Base-by-base conservation (phyloP, 345 rosid genomes). In the Eucalyptus guilfoylei region DNA sequence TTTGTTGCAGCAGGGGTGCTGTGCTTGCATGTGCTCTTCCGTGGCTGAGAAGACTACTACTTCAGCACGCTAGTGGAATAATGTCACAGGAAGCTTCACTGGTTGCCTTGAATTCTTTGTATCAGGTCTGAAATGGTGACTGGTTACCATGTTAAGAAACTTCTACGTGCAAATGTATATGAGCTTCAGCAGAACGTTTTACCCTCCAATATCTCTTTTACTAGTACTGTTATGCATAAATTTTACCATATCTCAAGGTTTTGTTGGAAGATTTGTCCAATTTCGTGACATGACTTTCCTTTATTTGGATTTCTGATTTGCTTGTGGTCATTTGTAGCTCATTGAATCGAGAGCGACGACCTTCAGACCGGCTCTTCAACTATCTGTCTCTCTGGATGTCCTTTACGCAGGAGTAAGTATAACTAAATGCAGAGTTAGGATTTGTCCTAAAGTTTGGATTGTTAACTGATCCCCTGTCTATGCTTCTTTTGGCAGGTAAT, bases 61-160 rank as follows among this genome's bases (percentile, higher is more conserved):
- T 96, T 90, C 96, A 95, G 89, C 99, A 98, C 91, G 95, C 99
- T 49, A 96, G 95, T 89, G 95, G 95, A 88, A 94, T 98, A 88
- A 93, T 95, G 96, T 95, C 99, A 37, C 99, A 97, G 91, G 98
- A 95, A 87, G 96, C 99, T 47, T 95, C 98, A 28, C 91, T 96
- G 26, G 90, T 80, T 47, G 94, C 97, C 50, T 90, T 98, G 89
- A 98, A 96, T 92, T 91, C 99, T 55, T 89, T 98, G 89, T 96
- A 95, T 93, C 99, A 96, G 99, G 99, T 98, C 80, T 87, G 83
- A 76, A 40, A 49, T 34, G 44, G 54, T 49, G 72, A 49, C 64
- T 17, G 40, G 40, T 11, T 52, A 49, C 81, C 67, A 17, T 88
- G 28, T 88, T 26, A 80, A 50, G 62, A 49, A 49, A 62, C 32